Base-by-base conservation (phyloP, 352 stramenopile genomes). In the Phytophthora cactorum region DNA sequence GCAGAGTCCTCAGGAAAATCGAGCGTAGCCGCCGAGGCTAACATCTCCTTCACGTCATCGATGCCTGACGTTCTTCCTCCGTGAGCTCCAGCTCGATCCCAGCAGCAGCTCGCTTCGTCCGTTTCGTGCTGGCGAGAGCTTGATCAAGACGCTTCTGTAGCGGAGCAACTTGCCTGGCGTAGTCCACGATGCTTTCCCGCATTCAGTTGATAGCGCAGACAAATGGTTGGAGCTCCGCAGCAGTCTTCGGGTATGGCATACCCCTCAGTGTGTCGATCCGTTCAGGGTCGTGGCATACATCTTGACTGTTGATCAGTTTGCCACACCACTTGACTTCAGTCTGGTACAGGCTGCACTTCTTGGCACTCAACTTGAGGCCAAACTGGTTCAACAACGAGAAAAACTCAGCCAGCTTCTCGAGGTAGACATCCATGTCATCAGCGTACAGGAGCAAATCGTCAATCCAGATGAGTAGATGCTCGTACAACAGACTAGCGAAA, bases 341-440 rank as follows among this genome's bases (percentile, higher is more conserved):
- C n/a, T 55, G 29, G 8, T 55, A 55, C 6, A 56, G n/a, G 32
- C 32, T 34, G 3, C 5, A 45, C 9, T 45, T 56, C 32, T 44
- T 56, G 2, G n/a, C 50, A 27, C 50, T 45, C 9, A 56, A 15
- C 14, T 56, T 56, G 5, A 56, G 11, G 5, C 70, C 68, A 39
- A 68, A 70, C 2, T 57, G 4, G 17, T 78, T 45, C 2, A 70
- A 0, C 34, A 9, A 39, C 34, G 34, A 9, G 34, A 12, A 65
- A 0, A 78, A 29, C 31, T 74, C 41, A 2, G 46, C 59, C 4
- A 74, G 49, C 17, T 68, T 71, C 0, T 44, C 14, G 2, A 76
- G n/a, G 32, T 73, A 78, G 12, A 28, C 54, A 2, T 68, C 62
- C 6, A 72, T 59, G 50, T 71, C 57, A 0, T 45, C 27, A 2